phyloP scores from a whole-genome alignment of 2,329 filamentous ascomycete species.

The Alternaria tenuissima region DNA sequence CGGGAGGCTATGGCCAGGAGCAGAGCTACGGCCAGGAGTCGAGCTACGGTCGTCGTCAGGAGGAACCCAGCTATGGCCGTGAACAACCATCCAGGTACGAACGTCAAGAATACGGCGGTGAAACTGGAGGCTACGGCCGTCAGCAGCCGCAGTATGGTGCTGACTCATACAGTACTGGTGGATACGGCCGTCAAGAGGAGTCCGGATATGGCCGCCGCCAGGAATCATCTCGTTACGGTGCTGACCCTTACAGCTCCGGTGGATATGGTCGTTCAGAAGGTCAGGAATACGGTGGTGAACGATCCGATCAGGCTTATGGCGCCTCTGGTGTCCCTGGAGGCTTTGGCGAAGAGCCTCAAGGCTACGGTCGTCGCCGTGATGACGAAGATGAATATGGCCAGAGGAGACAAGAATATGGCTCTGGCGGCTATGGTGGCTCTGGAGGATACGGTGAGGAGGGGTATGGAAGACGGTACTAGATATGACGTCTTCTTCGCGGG shows the following conservation, averaged over 20 bases:
- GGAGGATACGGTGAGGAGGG: constrained; percentile 29
- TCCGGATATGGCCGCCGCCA: constrained; percentile 20
- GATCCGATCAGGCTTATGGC: constrained; percentile 19
- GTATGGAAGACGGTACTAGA: constrained; percentile 31
- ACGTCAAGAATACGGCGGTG: background rate
- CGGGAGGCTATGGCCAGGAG: constrained; percentile 34
- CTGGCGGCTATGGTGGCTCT: constrained; percentile 12
- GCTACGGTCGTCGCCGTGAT: constrained; percentile 19
- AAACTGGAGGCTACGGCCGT: constrained; percentile 15
- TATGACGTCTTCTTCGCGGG: background rate
- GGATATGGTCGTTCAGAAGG: constrained; percentile 21
- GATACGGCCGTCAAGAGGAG: constrained; percentile 18
- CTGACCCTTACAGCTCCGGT: constrained; percentile 22
- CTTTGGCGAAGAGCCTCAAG: constrained; percentile 20
- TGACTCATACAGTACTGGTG: constrained; percentile 12
- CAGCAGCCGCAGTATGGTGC: constrained; percentile 7
- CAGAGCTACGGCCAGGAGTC: constrained; percentile 32
- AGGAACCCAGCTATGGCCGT: constrained; percentile 11
- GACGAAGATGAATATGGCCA: constrained; percentile 27
- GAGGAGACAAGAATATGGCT: constrained; percentile 28
- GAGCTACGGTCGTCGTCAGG: constrained; percentile 21
- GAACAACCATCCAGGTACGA: constrained; percentile 4
- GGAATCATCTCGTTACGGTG: constrained; percentile 1
- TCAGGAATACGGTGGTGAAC: constrained; percentile 19
- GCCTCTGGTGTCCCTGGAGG: constrained; percentile 22